Evolutionary conservation across 164 flowering plant genomes (phyloP).

Genomic region (Sextonia rubra): DNA sequence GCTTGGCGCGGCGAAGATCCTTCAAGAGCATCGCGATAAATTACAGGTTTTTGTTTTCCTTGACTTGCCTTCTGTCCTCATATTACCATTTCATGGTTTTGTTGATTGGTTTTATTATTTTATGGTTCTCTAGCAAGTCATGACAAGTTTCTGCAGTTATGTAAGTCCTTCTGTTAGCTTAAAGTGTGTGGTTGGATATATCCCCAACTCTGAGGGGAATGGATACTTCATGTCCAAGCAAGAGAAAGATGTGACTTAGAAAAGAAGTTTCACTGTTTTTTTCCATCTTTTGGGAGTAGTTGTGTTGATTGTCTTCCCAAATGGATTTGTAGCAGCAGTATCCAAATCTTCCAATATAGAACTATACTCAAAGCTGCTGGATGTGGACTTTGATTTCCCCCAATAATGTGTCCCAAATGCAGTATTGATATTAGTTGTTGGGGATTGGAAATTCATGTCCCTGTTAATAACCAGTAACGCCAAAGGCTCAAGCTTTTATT

Average conservation of each 20-base stretch:
- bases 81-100: background rate
- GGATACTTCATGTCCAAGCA: background rate
- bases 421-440: too few relatives aligned
- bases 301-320: too few relatives aligned
- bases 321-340: too few relatives aligned
- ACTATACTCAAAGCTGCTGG: too few relatives aligned
- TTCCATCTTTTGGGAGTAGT: too few relatives aligned
- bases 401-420: too few relatives aligned
- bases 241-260: background rate
- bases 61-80: background rate
- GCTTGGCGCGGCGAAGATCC: constrained; percentile 58
- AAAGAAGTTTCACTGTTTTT: too few relatives aligned
- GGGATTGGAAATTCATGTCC: too few relatives aligned
- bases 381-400: too few relatives aligned
- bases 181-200: background rate
- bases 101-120: background rate
- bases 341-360: too few relatives aligned
- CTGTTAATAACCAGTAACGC: too few relatives aligned
- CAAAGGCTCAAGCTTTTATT: too few relatives aligned
- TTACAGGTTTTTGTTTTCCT: constrained; percentile 14
- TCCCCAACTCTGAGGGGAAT: background rate
- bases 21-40: constrained; percentile 22
- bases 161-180: background rate
- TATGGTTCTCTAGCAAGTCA: background rate
- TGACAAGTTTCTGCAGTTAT: background rate